Conservation (phyloP, 2,329 filamentous ascomycete species). For the Calonectria naviculata region DNA sequence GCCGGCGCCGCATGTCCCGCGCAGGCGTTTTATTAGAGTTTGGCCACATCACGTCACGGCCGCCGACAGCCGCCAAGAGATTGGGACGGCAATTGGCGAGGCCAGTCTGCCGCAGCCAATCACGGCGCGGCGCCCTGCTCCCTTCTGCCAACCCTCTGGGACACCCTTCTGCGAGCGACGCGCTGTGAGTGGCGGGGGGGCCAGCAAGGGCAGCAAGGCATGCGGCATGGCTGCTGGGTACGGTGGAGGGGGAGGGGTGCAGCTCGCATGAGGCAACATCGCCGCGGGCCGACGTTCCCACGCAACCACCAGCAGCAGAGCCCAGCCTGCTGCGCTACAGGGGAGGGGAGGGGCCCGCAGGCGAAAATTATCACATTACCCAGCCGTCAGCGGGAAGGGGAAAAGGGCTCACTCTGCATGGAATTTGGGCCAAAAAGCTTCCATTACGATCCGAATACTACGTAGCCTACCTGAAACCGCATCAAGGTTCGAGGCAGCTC, state of each 20-base stretch:
- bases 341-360: neutral
- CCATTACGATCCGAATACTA: slow-evolving; percentile 8
- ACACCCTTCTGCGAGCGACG: no score
- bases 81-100: neutral
- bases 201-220: no score
- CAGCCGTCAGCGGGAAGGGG: neutral
- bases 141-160: neutral
- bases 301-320: neutral
- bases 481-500: neutral
- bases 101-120: neutral
- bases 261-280: neutral
- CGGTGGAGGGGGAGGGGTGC: neutral
- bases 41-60: neutral
- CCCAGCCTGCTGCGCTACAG: neutral
- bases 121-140: neutral
- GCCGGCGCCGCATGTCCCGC: no score
- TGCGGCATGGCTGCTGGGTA: neutral
- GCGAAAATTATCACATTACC: neutral
- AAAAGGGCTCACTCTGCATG: neutral
- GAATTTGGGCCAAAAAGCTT: neutral
- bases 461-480: neutral
- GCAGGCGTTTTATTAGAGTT: neutral
- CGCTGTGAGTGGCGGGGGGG: no score
- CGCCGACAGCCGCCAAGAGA: neutral
- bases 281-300: neutral